Evolutionary conservation across 106 monocot species (phyloP).

Genomic region (Dendrobium huoshanense): DNA sequence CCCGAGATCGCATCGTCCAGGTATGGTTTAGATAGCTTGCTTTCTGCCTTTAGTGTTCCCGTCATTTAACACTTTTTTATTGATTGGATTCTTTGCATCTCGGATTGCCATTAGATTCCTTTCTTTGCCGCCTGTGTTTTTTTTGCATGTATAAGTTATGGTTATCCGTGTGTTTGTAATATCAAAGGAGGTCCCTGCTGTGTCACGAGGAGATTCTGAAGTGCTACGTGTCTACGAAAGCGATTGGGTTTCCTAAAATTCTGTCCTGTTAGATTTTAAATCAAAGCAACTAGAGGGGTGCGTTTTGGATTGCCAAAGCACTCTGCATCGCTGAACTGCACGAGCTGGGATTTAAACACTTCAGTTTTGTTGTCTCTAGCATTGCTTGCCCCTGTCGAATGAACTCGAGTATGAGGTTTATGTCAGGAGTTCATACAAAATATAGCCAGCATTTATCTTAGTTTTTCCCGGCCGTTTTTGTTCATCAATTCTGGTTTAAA

Average conservation of each 20-base stretch:
- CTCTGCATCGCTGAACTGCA: neutral
- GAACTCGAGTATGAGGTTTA: neutral
- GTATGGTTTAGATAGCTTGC: conserved; percentile 9
- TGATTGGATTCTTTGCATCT: neutral
- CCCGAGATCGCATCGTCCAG: conserved; percentile 37
- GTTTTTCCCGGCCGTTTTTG: neutral
- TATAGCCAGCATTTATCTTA: neutral
- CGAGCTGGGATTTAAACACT: neutral
- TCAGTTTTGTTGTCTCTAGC: neutral
- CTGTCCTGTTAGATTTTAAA: neutral
- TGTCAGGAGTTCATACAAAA: neutral
- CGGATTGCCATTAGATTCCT: neutral
- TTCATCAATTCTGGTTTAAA: neutral
- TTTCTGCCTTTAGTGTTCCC: neutral
- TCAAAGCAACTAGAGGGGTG: neutral
- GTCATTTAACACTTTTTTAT: neutral
- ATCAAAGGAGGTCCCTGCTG: neutral
- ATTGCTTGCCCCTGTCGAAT: neutral
- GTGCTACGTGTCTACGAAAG: neutral
- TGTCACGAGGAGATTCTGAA: neutral
- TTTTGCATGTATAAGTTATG: neutral
- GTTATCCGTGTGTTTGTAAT: neutral
- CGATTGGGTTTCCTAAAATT: neutral
- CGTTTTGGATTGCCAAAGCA: neutral
- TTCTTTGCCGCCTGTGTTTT: neutral